Base-by-base conservation (phyloP, 208 protist genomes). In the Dictyostelium gargantuum region DNA sequence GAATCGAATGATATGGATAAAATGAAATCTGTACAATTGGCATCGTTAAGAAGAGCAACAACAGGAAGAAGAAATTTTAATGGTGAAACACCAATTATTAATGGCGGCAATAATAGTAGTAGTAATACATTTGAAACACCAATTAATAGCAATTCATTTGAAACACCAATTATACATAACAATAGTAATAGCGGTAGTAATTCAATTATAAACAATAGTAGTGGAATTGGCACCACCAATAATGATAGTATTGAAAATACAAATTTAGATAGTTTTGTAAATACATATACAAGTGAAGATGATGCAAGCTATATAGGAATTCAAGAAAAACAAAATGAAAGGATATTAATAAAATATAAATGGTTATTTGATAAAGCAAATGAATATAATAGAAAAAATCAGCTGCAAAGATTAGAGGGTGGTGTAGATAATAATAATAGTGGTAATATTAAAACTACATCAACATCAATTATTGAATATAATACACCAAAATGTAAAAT, bases 181-280 rank as follows among this genome's bases (percentile, higher is more conserved):
- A 80, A 48, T 42, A 75, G 11, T 75, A 48, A 29, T 48, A 11
- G 32, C 19, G 29, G 23, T 48, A 74, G 38, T 6, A 52, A 50
- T 50, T 1, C 21, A 26, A 29, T 32, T 40, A 54, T 21, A 26
- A 56, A 11, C 17, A 3, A 73, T 40, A 26, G 54, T 42, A 6
- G 56, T 11, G 3, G 32, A 23, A 2, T 32, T 32, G 10, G 76
- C 40, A 5, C 50, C 40, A 38, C 77, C 40, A 77, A 58, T 75
- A 32, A 40, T 21, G 68, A 61, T 48, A 17, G 21, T 21, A 48
- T 84, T 44, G 26, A 76, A 17, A 56, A 44, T 76, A 48, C 58
- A 15, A 66, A 42, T 35, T 84, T 92, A 19, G 85, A 92, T 84
- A 26, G 58, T 42, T 92, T 92, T 46, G 74, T 92, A 52, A 40